phyloP scores from a whole-genome alignment of 305 asterid species.

The Fraxinus baroniana region DNA sequence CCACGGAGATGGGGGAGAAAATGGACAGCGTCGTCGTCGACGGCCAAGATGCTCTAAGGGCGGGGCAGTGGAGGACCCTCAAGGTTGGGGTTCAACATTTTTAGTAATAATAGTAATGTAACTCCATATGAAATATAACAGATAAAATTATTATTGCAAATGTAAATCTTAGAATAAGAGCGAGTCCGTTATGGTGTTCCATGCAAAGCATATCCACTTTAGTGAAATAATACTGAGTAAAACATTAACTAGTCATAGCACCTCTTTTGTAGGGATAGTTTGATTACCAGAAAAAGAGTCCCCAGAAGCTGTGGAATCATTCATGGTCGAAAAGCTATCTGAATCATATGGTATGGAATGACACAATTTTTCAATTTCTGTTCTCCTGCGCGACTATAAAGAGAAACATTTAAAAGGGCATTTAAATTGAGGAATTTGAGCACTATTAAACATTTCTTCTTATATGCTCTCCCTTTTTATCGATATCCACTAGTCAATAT shows the following conservation, averaged over 20 bases:
- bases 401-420: too few relatives aligned
- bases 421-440: too few relatives aligned
- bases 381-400: too few relatives aligned
- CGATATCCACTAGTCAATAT: too few relatives aligned
- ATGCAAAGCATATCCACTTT: neutral
- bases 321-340: constrained; percentile 41
- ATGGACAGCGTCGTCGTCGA: too few relatives aligned
- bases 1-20: too few relatives aligned
- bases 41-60: too few relatives aligned
- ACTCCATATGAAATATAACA: neutral
- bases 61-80: too few relatives aligned
- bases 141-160: neutral
- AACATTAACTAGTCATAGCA: neutral
- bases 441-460: too few relatives aligned
- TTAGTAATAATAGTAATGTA: neutral
- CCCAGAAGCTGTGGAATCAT: constrained; percentile 61
- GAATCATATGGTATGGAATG: constrained; percentile 30
- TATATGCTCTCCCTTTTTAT: too few relatives aligned
- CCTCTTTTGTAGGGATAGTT: constrained; percentile 17
- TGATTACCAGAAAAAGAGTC: constrained; percentile 59
- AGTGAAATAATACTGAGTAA: neutral
- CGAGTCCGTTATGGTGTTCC: neutral
- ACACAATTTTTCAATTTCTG: neutral
- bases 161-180: neutral
- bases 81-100: too few relatives aligned